Evolutionary conservation across 306 rosid species (phyloP), one percentile per base, ranked within the genome.

Genomic region (Elaeagnus macrophylla): DNA sequence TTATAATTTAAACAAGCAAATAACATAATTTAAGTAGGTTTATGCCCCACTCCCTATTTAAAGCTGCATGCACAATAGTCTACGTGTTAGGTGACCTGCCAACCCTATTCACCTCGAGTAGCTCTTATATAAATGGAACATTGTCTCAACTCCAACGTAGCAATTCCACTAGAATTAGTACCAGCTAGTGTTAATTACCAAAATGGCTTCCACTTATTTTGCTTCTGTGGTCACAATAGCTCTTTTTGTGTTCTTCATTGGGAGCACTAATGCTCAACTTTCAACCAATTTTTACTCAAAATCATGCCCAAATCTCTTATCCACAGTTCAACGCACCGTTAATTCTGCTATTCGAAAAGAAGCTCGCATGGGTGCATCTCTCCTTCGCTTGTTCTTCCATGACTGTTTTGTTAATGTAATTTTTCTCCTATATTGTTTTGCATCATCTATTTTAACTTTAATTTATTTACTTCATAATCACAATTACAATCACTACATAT

Each of bases 301-400:
- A 1, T 67, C 95, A 35, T 91, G 95, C 52, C 97, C 95, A 1
- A 63, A 66, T 1, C 80, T 90, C 59, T 43, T 73, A 39, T 39
- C 81, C 42, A 71, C 79, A 0, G 94, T 90, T 38, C 79, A 69
- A 61, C 49, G 68, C 44, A 58, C 63, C 0, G 82, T 90, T 18
- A 73, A 69, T 15, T 71, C 86, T 0, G 95, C 91, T 8, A 68
- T 90, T 18, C 12, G 58, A 1, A 90, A 76, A 7, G 97, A 86
- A 62, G 18, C 94, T 18, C 83, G 97, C 15, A 90, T 83, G 89
- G 97, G 95, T n/a, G 95, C 95, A 63, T 90, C 97, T 48, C 77
- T 90, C 61, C 83, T 90, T 9, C 97, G 97, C 55, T 58, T 90
- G 68, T 82, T 79, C 82, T 90, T 90, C 66, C 97, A 86, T 11